A percentile compares a stretch with the other conserved stretches of the same genome.
Conservation (phyloP, 352 stramenopile species). For the Globisporangium parvum region DNA sequence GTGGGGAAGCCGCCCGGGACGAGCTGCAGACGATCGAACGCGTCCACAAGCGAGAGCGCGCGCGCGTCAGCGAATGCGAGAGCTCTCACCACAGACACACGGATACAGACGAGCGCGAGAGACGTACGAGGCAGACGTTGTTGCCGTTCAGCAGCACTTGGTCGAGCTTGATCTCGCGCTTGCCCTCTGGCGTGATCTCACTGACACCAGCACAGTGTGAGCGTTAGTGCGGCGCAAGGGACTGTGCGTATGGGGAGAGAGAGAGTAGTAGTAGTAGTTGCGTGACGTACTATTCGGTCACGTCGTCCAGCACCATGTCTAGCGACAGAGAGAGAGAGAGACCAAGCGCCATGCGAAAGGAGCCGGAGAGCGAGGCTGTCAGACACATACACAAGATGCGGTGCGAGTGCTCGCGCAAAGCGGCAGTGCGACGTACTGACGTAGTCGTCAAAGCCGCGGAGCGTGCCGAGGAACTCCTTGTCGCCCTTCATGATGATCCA, state of each 20-base stretch:
- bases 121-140: conserved; percentile 91
- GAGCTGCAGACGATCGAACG: conserved; percentile 29
- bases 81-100: not conserved
- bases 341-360: not conserved
- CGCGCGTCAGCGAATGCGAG: not conserved
- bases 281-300: conserved; percentile 89
- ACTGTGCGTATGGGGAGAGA: not conserved
- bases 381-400: not conserved
- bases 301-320: conserved; percentile 93
- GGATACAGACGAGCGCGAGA: not conserved
- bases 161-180: conserved; percentile 83
- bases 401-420: not conserved
- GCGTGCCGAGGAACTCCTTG: conserved; percentile 94
- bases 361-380: no score
- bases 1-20: conserved; percentile 73
- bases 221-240: no score
- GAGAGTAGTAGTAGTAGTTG: conserved; percentile 3
- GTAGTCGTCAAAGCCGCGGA: conserved; percentile 95
- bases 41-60: not conserved
- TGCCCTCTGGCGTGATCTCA: conserved; percentile 83
- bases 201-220: conserved; percentile 17
- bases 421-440: conserved; percentile 79
- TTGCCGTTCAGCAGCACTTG: conserved; percentile 99
- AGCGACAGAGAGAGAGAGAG: no score
- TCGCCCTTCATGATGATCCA: conserved; percentile 99